phyloP scores from a whole-genome alignment of 2,329 filamentous ascomycete species.

The Arthroderma sp. region DNA sequence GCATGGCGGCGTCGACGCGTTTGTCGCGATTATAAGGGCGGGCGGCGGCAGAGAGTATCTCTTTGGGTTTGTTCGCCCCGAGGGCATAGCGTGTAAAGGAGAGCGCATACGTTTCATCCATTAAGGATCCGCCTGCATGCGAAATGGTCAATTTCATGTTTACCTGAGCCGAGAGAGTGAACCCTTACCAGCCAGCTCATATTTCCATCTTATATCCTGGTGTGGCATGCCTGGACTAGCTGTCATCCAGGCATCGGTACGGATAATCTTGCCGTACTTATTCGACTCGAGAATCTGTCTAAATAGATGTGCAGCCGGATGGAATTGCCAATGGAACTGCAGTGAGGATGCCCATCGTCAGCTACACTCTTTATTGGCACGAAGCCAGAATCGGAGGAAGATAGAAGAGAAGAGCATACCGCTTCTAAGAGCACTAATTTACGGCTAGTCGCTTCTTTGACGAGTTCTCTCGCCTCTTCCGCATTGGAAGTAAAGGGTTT shows the following conservation, averaged over 20 bases:
- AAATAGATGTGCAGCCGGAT: constrained; percentile 28
- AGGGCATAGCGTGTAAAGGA: constrained; percentile 22
- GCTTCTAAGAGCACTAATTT: constrained; percentile 41
- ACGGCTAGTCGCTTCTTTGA: constrained; percentile 22
- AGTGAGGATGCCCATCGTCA: neutral
- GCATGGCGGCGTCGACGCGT: constrained; percentile 22
- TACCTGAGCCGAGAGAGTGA: neutral
- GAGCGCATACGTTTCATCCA: constrained; percentile 28
- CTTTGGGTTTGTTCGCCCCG: constrained; percentile 16
- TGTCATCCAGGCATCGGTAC: constrained; percentile 16
- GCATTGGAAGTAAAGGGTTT: constrained; percentile 20
- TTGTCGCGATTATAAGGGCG: constrained; percentile 15
- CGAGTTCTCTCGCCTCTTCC: constrained; percentile 31
- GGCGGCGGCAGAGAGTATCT: constrained; percentile 21
- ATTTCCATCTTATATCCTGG: constrained; percentile 29
- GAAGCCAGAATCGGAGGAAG: constrained; percentile 20
- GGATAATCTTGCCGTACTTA: constrained; percentile 22
- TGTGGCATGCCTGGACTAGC: constrained; percentile 15
- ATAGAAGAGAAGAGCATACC: constrained; percentile 56
- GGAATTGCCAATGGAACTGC: constrained; percentile 30
- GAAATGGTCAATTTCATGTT: constrained; percentile 1
- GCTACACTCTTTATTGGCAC: no score
- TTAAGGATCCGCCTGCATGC: constrained; percentile 21
- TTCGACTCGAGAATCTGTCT: constrained; percentile 22
- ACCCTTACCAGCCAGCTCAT: constrained; percentile 19